These are phyloP conservation scores for Aureobasidium sp. DNA, from an alignment of 2,329 filamentous ascomycete genomes.

Conservation along the genomic window DNA sequence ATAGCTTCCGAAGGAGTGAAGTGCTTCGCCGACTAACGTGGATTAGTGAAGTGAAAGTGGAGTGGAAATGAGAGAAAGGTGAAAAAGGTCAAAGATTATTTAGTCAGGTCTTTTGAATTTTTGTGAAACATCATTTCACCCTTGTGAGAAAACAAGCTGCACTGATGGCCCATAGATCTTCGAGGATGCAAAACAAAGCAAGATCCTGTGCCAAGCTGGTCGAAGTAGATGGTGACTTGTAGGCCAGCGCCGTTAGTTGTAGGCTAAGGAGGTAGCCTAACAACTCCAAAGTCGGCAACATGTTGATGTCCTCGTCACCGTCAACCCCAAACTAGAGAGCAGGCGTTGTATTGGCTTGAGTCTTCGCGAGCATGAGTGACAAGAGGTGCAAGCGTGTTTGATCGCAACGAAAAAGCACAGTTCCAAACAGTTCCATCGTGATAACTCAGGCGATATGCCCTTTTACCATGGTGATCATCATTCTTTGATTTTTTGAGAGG, in stretches of 20 bases:
- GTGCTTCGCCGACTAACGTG: background rate
- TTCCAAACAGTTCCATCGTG: background rate
- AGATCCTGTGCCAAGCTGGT: background rate
- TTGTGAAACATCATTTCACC: constrained; percentile 39
- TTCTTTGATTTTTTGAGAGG: constrained; percentile 15
- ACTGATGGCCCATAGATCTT: background rate
- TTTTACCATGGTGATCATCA: constrained; percentile 56
- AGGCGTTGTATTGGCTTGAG: background rate
- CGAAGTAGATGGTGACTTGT: constrained; percentile 8
- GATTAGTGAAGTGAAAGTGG: background rate
- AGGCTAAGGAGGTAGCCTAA: background rate
- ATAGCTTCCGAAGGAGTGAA: background rate
- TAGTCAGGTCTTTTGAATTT: constrained; percentile 71
- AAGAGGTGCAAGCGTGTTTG: background rate
- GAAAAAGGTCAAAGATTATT: background rate
- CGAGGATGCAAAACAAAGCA: background rate
- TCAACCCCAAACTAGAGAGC: background rate
- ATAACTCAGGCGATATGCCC: constrained; percentile 43
- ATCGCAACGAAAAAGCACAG: background rate
- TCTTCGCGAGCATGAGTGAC: background rate
- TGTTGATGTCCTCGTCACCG: constrained; percentile 12
- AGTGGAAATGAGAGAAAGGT: background rate
- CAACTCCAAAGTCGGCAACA: constrained; percentile 11
- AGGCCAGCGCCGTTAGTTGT: constrained; percentile 24
- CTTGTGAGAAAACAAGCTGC: constrained; percentile 19